Evolutionary conservation across 257 asterid genomes (phyloP).

Genomic region (Lantana camara): DNA sequence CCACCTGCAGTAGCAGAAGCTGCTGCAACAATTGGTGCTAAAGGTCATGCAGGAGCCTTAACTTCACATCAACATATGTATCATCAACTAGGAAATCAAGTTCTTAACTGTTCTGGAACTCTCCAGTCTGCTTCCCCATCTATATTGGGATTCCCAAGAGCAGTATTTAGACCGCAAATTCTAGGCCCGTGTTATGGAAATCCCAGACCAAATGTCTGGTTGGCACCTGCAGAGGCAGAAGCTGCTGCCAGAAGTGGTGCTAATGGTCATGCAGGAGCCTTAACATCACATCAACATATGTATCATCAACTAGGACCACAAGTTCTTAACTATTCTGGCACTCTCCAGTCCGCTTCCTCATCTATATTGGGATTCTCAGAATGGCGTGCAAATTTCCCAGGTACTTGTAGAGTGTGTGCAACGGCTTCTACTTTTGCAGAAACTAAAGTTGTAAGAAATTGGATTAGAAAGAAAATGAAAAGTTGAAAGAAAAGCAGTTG

Average conservation of each 20-base stretch:
- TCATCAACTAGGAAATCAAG: slow-evolving; percentile 17
- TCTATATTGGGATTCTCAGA: neutral
- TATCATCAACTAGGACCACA: slow-evolving; percentile 13
- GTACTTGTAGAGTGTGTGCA: too few species aligned
- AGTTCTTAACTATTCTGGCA: neutral
- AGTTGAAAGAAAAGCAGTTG: too few species aligned
- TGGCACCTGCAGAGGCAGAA: slow-evolving; percentile 15
- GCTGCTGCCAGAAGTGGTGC: slow-evolving; percentile 21
- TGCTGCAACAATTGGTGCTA: slow-evolving; percentile 12
- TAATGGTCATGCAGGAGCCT: neutral
- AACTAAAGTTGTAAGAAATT: too few species aligned
- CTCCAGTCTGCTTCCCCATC: neutral
- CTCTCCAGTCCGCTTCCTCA: neutral
- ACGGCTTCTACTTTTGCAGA: too few species aligned
- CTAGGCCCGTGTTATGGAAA: slow-evolving; percentile 22
- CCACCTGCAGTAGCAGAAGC: slow-evolving; percentile 25
- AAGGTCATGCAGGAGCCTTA: neutral
- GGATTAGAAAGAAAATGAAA: too few species aligned
- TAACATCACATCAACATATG: slow-evolving; percentile 1
- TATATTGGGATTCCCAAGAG: neutral
- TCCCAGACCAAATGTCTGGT: slow-evolving; percentile 27
- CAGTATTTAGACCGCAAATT: neutral
- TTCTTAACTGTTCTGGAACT: neutral
- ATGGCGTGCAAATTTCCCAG: neutral
- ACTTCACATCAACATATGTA: neutral